These are phyloP conservation scores for Phytophthora nicotianae DNA, from an alignment of 352 stramenopile species.

Conservation along the genomic window DNA sequence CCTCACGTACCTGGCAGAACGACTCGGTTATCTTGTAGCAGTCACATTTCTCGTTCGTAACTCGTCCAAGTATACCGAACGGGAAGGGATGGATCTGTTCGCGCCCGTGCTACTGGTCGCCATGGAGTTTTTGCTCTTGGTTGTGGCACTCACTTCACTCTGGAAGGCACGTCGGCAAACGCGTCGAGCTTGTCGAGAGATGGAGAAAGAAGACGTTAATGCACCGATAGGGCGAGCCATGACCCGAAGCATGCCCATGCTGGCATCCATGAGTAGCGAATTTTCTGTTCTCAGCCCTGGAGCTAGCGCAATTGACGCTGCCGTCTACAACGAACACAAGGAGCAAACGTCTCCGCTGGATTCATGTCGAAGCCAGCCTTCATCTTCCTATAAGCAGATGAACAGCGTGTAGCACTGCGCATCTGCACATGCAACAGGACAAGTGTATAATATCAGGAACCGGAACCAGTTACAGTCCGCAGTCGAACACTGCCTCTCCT, in stretches of 20 bases:
- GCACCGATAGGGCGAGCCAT: conserved; percentile 8
- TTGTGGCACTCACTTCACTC: conserved; percentile 18
- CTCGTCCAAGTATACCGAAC: conserved; percentile 27
- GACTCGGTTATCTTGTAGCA: conserved; percentile 37
- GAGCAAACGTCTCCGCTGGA: not conserved
- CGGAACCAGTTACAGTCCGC: no score
- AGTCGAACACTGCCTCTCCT: no score
- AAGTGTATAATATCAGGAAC: no score
- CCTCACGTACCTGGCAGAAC: conserved; percentile 23
- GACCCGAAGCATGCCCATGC: conserved; percentile 24
- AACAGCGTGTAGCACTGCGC: not conserved
- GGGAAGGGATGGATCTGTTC: conserved; percentile 28
- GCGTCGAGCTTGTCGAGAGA: conserved; percentile 4
- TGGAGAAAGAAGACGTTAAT: conserved; percentile 15
- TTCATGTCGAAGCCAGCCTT: conserved; percentile 7
- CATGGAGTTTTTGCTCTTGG: conserved; percentile 24
- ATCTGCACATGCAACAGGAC: not conserved
- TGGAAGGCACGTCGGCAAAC: conserved; percentile 8
- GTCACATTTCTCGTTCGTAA: conserved; percentile 25
- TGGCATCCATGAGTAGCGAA: conserved; percentile 23
- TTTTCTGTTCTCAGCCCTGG: conserved; percentile 17
- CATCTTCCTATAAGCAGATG: conserved; percentile 15
- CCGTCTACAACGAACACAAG: conserved; percentile 5
- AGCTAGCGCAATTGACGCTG: not conserved
- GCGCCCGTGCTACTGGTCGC: conserved; percentile 29